A percentile compares a stretch with the other conserved stretches of the same genome.
phyloP scores from a whole-genome alignment of 1,284 basidiomycete genomes.

The Xerocomus tenax region DNA sequence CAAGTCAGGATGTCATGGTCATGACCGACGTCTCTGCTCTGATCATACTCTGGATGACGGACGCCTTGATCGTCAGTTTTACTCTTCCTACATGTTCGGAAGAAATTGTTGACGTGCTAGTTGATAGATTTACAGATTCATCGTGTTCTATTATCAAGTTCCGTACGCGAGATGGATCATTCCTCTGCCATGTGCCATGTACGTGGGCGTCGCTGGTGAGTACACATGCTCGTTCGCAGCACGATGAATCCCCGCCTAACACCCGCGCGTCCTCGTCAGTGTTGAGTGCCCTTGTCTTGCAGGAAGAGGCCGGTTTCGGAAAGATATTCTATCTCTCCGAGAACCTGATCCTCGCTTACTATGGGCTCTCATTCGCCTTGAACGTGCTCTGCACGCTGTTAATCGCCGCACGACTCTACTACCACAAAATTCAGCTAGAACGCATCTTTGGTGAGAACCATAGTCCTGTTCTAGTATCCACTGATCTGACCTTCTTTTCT shows the following conservation, averaged over 20 bases:
- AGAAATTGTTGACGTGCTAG: conserved; percentile 3
- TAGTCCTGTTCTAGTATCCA: too few relatives aligned
- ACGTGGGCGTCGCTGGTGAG: conserved; percentile 22
- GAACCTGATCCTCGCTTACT: conserved; percentile 25
- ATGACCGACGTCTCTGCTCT: conserved; percentile 20
- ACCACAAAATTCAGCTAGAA: conserved; percentile 24
- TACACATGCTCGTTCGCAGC: neutral
- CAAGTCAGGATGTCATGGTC: conserved; percentile 20
- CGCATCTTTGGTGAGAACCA: conserved; percentile 26
- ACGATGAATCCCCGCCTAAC: neutral
- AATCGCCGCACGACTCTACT: conserved; percentile 32
- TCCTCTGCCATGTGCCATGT: conserved; percentile 24
- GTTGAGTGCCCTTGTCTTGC: conserved; percentile 19
- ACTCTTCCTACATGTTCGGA: neutral
- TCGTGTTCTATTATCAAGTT: conserved; percentile 21
- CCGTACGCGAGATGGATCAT: conserved; percentile 25
- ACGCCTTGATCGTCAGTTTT: conserved; percentile 24
- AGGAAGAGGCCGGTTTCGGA: conserved; percentile 14
- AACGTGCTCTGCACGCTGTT: conserved; percentile 34
- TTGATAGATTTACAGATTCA: conserved; percentile 23
- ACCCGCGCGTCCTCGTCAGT: conserved; percentile 5
- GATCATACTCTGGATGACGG: conserved; percentile 30
- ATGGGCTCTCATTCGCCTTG: conserved; percentile 31
- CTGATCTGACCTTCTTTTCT: neutral
- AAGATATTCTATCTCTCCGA: conserved; percentile 22